Base-by-base conservation (phyloP, 2,329 filamentous ascomycete species). In the Huntiella decipiens region DNA sequence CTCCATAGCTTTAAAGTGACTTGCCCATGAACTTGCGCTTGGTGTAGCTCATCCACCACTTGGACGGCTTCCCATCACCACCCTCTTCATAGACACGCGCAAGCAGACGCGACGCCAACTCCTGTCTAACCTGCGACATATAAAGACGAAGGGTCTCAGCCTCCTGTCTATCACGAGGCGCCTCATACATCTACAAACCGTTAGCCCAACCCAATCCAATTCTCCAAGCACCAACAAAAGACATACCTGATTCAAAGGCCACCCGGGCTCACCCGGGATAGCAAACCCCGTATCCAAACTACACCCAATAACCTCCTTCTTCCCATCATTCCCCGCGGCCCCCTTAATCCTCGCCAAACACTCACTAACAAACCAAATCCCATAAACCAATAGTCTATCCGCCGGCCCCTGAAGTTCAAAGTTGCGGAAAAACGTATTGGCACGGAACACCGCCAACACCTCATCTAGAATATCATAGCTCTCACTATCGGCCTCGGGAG, bases 1-100 rank as follows among this genome's bases (percentile, higher is more conserved):
- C 31, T 15, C 19, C 28, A n/a, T 37, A 7, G 32, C 7, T 33
- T 61, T 69, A 87, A 64, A 91, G 67, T 54, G 75, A 74, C 76
- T 96, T 96, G 61, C 87, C 87, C 91, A 98, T 96, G 60, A 98
- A 98, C 76, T 95, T 95, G 66, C 91, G 79, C 78, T 96, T 96
- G 45, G 83, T 84, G 62, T 95, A 98, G 70, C 91, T 96, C 61
- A 98, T 65, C 91, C 91, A 98, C 84, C 88, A 96, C 77, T 92
- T 74, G 63, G 67, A 73, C 46, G 75, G 74, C 64, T 73, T 74
- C 64, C 83, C 62, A 68, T 87, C 63, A 59, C 74, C 62, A 62
- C 71, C 54, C 66, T 87, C 86, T 46, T 82, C 79, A 60, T 93
- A 98, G 53, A 98, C 79, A 55, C 87, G 74, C 44, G 82, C 81